Percentiles rank a stretch among this genome's conserved stretches.
Conservation (phyloP, 139 green algal species). For the Tetraselmis striata region DNA sequence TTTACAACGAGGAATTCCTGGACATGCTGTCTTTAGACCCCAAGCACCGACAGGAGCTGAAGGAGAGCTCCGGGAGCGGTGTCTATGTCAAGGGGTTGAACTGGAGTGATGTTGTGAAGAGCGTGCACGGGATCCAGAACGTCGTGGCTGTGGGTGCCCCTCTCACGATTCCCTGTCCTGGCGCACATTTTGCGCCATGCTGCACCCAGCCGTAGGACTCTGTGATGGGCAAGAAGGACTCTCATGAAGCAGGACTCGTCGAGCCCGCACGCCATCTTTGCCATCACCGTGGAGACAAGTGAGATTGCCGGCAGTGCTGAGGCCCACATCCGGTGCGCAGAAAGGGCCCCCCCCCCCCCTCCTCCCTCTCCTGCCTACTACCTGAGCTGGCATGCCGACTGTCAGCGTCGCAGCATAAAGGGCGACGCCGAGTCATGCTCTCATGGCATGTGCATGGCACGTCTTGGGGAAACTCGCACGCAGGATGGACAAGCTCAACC, state of each 20-base stretch:
- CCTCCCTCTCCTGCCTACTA: too few relatives aligned
- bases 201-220: too few relatives aligned
- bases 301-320: conserved; percentile 14
- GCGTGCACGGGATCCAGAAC: conserved; percentile 61
- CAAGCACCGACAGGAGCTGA: conserved; percentile 61
- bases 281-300: conserved; percentile 72
- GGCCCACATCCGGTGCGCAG: neutral
- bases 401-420: too few relatives aligned
- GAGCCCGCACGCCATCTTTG: conserved; percentile 81
- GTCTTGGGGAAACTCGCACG: too few relatives aligned
- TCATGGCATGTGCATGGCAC: too few relatives aligned
- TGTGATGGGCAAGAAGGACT: conserved; percentile 77
- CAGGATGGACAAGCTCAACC: conserved; percentile 73
- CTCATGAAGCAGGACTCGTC: conserved; percentile 87
- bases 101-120: conserved; percentile 73
- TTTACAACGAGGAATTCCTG: conserved; percentile 81
- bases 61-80: conserved; percentile 64
- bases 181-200: too few relatives aligned
- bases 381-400: too few relatives aligned
- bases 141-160: conserved; percentile 57
- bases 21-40: conserved; percentile 62
- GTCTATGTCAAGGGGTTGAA: conserved; percentile 83
- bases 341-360: neutral
- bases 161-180: too few relatives aligned
- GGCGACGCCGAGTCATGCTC: too few relatives aligned